Percentiles rank a stretch among this genome's conserved stretches.
Conservation (phyloP, 345 rosid genomes). For the Eutrema japonicum region DNA sequence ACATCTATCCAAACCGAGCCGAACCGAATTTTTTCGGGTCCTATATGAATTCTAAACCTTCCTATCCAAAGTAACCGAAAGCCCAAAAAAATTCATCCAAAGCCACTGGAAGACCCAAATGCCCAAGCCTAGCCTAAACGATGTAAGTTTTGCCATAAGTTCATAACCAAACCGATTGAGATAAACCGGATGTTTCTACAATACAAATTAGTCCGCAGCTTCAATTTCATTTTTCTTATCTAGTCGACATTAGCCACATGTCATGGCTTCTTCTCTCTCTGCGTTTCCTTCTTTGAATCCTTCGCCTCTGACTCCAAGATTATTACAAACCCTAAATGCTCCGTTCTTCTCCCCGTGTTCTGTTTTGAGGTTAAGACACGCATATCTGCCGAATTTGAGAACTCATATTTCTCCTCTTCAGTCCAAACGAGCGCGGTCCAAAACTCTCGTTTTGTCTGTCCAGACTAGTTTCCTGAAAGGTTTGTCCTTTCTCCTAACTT, state of each 20-base stretch:
- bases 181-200: too few relatives aligned
- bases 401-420: conserved; percentile 32
- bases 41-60: too few relatives aligned
- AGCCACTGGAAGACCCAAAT: too few relatives aligned
- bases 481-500: conserved; percentile 20
- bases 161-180: too few relatives aligned
- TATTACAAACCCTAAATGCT: conserved; percentile 43
- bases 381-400: conserved; percentile 29
- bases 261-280: conserved; percentile 36
- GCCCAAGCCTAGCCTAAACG: too few relatives aligned
- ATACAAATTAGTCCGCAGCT: background rate
- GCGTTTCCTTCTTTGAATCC: conserved; percentile 25
- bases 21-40: too few relatives aligned
- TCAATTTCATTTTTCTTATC: conserved; percentile 12
- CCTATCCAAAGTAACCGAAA: too few relatives aligned
- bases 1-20: too few relatives aligned
- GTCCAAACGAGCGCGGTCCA: conserved; percentile 39
- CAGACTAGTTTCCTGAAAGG: conserved; percentile 62
- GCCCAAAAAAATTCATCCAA: too few relatives aligned
- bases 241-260: conserved; percentile 1
- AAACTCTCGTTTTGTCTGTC: conserved; percentile 47
- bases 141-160: too few relatives aligned
- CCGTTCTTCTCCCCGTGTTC: conserved; percentile 42
- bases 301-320: conserved; percentile 38
- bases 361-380: conserved; percentile 39